Evolutionary conservation across 441 rosid species (phyloP), one percentile per base, ranked within the genome.

Genomic region (Pelargonium myrrhifolium): DNA sequence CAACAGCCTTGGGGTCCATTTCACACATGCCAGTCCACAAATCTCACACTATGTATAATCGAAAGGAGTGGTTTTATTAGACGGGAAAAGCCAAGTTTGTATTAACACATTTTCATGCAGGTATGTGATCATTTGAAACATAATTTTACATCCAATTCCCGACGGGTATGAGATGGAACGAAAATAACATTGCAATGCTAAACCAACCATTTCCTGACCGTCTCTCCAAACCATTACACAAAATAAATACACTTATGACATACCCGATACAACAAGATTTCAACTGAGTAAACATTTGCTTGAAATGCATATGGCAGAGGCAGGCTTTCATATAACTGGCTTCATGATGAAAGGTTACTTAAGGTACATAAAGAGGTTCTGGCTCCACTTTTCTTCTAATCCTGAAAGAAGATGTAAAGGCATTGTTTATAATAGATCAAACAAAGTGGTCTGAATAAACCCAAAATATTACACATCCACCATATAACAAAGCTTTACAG

Each of bases 321-420:
- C 61, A 7, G 61, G 61, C 35, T 9, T 58, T 22, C 39, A 35
- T 35, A 35, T 22, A 18, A 22, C 35, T 58, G 31, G 26, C 62
- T 58, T 15, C 62, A 58, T 22, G 26, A 15, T 58, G 18, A 21
- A 10, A 22, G 39, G 39, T n/a, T 47, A 14, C 65, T 69, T 49
- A 65, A 66, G 89, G 83, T 45, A 60, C 78, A 72, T 78, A 94
- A 9, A 88, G 87, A 67, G 97, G 96, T 82, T 87, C 88, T 0
- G 97, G 89, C 77, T 86, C 83, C 61, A 74, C 85, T 77, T 83
- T 87, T 72, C 96, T 80, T 79, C 82, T 85, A 45, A 93, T 89
- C 97, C 99, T 91, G 79, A 22, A 51, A 81, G 69, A 24, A 64
- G 0, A 73, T 37, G 64, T 39, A 68, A 42, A 70, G 17, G 24